Conservation (phyloP, 805 yeast genomes). For the Barnettozyma salicaria region DNA sequence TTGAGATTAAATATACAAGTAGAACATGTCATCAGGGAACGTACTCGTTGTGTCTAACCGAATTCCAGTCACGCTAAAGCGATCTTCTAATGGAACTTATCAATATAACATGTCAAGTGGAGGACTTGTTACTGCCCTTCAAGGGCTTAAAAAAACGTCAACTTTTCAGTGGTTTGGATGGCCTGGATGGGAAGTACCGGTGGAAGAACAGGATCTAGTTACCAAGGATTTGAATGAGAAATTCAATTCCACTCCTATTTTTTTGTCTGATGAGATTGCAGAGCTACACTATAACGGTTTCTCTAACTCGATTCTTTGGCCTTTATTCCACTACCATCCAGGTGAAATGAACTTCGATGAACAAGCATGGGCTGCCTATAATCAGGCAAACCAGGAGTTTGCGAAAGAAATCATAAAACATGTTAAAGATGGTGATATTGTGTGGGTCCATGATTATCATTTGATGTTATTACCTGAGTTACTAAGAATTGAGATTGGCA, state of each 20-base stretch:
- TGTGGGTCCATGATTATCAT: slow-evolving; percentile 99
- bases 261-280: slow-evolving; percentile 81
- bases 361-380: slow-evolving; percentile 95
- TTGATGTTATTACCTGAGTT: slow-evolving; percentile 90
- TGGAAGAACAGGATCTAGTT: slow-evolving; percentile 62
- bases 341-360: slow-evolving; percentile 99
- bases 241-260: slow-evolving; percentile 88
- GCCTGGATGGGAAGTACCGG: slow-evolving; percentile 91
- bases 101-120: slow-evolving; percentile 93
- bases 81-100: slow-evolving; percentile 57
- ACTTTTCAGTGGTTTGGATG: slow-evolving; percentile 98
- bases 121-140: slow-evolving; percentile 92
- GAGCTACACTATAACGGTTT: slow-evolving; percentile 97
- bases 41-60: slow-evolving; percentile 92
- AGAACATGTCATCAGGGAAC: slow-evolving; percentile 34
- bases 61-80: slow-evolving; percentile 85
- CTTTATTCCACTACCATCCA: slow-evolving; percentile 96
- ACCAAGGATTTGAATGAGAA: slow-evolving; percentile 63
- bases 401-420: slow-evolving; percentile 65
- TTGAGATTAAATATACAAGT: too few relatives aligned
- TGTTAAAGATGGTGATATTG: slow-evolving; percentile 75
- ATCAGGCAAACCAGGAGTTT: slow-evolving; percentile 82
- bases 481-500: slow-evolving; percentile 57
- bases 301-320: slow-evolving; percentile 94
- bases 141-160: slow-evolving; percentile 77